Conservation (phyloP, 2,329 filamentous ascomycete species). For the Penicillium sp. region DNA sequence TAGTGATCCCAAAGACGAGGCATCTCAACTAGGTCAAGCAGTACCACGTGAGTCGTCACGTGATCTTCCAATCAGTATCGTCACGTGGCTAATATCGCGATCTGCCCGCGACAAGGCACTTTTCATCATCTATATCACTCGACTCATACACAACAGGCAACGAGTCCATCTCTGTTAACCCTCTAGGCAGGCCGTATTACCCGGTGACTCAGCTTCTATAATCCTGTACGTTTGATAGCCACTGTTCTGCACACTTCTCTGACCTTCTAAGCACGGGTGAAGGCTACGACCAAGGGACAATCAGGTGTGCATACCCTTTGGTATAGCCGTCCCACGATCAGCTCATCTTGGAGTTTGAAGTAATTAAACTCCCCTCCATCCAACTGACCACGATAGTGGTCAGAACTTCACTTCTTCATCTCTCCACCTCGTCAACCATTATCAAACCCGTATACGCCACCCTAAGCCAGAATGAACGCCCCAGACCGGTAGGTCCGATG, state of each 20-base stretch:
- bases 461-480: slow-evolving; percentile 49
- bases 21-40: neutral
- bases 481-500: slow-evolving; percentile 42
- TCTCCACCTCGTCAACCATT: neutral
- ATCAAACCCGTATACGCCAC: neutral
- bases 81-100: slow-evolving; percentile 8
- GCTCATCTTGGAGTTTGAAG: too few relatives aligned
- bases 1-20: neutral
- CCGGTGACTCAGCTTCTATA: too few relatives aligned
- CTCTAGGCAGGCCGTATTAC: neutral
- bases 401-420: too few relatives aligned
- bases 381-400: too few relatives aligned
- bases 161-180: neutral
- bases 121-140: slow-evolving; percentile 7
- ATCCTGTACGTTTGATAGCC: too few relatives aligned
- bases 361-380: too few relatives aligned
- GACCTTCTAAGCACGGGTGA: too few relatives aligned
- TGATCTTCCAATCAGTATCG: neutral
- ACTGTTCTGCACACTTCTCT: too few relatives aligned
- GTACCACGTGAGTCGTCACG: slow-evolving; percentile 9
- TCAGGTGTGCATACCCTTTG: too few relatives aligned
- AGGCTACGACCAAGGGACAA: too few relatives aligned
- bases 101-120: slow-evolving; percentile 5
- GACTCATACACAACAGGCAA: neutral
- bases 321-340: too few relatives aligned